Evolutionary conservation across 495 filamentous ascomycete species (phyloP).

Genomic region (Lophiostoma macrostomum): DNA sequence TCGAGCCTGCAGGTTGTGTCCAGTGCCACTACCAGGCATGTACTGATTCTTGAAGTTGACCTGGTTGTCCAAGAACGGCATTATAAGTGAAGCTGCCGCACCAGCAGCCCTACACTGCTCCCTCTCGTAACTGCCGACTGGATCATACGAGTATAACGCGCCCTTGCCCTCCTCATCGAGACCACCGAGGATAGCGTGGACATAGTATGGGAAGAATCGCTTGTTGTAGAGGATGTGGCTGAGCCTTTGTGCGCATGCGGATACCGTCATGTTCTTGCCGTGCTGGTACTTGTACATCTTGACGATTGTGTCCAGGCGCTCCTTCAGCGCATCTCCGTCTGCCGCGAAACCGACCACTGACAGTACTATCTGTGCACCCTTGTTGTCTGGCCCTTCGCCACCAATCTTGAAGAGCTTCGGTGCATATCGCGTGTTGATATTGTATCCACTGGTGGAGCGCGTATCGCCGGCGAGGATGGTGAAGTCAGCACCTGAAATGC

Average conservation of each 20-base stretch:
- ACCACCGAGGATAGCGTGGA: slow-evolving; percentile 86
- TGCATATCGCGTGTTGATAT: slow-evolving; percentile 91
- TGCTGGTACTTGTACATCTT: slow-evolving; percentile 98
- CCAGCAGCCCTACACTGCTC: slow-evolving; percentile 94
- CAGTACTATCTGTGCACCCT: slow-evolving; percentile 78
- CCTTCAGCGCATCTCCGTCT: slow-evolving; percentile 85
- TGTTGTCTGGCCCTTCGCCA: slow-evolving; percentile 76
- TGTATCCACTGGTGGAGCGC: slow-evolving; percentile 90
- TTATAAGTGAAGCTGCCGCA: slow-evolving; percentile 93
- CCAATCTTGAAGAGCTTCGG: slow-evolving; percentile 98
- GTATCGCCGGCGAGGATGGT: slow-evolving; percentile 95
- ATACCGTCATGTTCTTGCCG: slow-evolving; percentile 86
- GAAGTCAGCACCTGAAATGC: slow-evolving; percentile 91
- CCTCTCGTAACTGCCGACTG: slow-evolving; percentile 92
- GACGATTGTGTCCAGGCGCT: slow-evolving; percentile 83
- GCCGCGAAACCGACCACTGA: slow-evolving; percentile 95
- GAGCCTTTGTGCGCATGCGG: slow-evolving; percentile 87
- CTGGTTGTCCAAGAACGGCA: slow-evolving; percentile 98
- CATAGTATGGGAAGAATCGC: slow-evolving; percentile 98
- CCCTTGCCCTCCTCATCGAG: slow-evolving; percentile 93
- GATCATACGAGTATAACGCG: slow-evolving; percentile 94
- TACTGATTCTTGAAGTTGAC: slow-evolving; percentile 99
- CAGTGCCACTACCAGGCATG: slow-evolving; percentile 79
- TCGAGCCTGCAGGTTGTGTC: slow-evolving; percentile 70
- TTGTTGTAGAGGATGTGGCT: slow-evolving; percentile 94